phyloP scores from a whole-genome alignment of 495 filamentous ascomycete species.

The Mytilinidion resinicola region DNA sequence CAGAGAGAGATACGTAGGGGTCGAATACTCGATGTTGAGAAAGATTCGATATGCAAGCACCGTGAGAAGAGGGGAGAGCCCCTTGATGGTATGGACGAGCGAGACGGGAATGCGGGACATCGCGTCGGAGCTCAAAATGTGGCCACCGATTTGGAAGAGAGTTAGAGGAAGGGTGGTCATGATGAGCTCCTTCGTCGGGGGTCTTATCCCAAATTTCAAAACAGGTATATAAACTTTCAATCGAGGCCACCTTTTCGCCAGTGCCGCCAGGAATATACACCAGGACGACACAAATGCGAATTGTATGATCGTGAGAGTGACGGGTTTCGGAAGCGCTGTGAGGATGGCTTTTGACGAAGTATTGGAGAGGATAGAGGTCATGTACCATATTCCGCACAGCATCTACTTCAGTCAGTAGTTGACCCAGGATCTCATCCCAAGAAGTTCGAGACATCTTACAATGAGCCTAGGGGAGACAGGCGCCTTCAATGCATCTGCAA shows the following conservation, averaged over 20 bases:
- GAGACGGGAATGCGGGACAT: constrained; percentile 93
- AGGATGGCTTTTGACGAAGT: constrained; percentile 97
- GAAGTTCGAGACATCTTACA: constrained; percentile 50
- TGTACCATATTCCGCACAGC: constrained; percentile 85
- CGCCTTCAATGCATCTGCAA: constrained; percentile 83
- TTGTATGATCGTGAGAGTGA: constrained; percentile 90
- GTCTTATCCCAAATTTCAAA: constrained; percentile 72
- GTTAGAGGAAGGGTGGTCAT: constrained; percentile 82
- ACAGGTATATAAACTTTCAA: constrained; percentile 66
- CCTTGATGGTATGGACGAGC: constrained; percentile 97
- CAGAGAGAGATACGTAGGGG: constrained; percentile 84
- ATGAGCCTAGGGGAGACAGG: constrained; percentile 82
- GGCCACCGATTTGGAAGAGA: constrained; percentile 86
- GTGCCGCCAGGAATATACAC: constrained; percentile 71
- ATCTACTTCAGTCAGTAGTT: constrained; percentile 42
- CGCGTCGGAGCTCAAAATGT: constrained; percentile 87
- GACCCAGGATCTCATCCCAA: constrained; percentile 15
- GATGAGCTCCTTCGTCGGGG: constrained; percentile 78
- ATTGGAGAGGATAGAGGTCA: constrained; percentile 90
- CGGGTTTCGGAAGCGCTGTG: constrained; percentile 83
- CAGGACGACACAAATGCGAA: constrained; percentile 88
- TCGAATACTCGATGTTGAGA: constrained; percentile 81
- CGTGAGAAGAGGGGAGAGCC: constrained; percentile 93
- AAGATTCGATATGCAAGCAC: constrained; percentile 87
- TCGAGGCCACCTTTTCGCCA: constrained; percentile 61